These are phyloP conservation scores for Tricholoma matsutake DNA, from an alignment of 768 basidiomycete species.

Conservation along the genomic window DNA sequence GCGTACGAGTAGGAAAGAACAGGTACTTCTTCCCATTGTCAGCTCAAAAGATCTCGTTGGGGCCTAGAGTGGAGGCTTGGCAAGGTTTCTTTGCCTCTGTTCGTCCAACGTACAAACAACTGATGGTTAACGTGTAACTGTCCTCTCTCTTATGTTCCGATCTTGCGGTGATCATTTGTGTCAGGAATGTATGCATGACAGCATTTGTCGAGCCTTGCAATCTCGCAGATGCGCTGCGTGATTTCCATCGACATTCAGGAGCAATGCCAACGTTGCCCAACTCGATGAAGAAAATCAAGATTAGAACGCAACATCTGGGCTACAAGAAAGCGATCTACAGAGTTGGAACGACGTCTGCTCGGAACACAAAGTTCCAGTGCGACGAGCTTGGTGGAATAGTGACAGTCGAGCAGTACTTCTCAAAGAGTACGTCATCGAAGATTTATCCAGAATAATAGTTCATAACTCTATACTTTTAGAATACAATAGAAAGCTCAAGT, in stretches of 20 bases:
- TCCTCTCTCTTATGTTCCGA: background rate
- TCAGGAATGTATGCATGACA: constrained; percentile 52
- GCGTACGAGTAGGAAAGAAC: constrained; percentile 52
- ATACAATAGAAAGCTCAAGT: constrained; percentile 47
- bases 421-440: constrained; percentile 44
- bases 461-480: constrained; percentile 34
- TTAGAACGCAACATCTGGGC: constrained; percentile 54
- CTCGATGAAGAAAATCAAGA: constrained; percentile 52
- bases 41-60: constrained; percentile 24
- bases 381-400: constrained; percentile 50
- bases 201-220: constrained; percentile 60
- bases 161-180: background rate
- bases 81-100: constrained; percentile 51
- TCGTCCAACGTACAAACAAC: constrained; percentile 43
- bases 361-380: constrained; percentile 43
- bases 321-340: constrained; percentile 49
- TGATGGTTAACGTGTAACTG: constrained; percentile 53
- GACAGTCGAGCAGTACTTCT: constrained; percentile 64
- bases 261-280: constrained; percentile 44
- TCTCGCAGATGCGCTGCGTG: constrained; percentile 53
- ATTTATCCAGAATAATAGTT: background rate
- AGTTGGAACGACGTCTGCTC: constrained; percentile 36
- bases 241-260: constrained; percentile 44
- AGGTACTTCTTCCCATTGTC: constrained; percentile 51
- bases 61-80: constrained; percentile 35